A percentile compares a stretch with the other conserved stretches of the same genome.
Evolutionary conservation across 2,329 filamentous ascomycete species (phyloP).

Genomic region (Alternaria triticimaculans): DNA sequence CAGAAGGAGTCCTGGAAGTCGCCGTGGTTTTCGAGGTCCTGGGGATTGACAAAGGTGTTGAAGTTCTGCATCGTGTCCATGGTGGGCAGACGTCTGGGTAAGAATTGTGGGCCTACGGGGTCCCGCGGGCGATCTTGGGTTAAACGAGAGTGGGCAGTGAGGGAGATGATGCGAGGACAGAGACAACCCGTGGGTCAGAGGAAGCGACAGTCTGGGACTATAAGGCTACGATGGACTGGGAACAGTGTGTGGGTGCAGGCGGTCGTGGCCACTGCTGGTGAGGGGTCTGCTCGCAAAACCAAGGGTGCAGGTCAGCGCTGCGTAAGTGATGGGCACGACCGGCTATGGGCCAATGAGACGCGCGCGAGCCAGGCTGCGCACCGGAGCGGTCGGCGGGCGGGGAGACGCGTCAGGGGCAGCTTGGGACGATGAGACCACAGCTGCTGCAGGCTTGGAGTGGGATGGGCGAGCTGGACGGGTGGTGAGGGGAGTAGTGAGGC

Average conservation of each 20-base stretch:
- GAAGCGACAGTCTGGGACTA: conserved; percentile 12
- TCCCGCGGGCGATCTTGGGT: conserved; percentile 11
- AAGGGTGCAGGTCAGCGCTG: conserved; percentile 15
- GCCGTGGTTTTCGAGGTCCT: conserved; percentile 20
- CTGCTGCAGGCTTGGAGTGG: conserved; percentile 6
- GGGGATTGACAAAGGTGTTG: conserved; percentile 27
- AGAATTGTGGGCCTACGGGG: conserved; percentile 9
- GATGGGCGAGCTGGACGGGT: conserved; percentile 1
- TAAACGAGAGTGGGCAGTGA: conserved; percentile 14
- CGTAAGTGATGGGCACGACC: conserved; percentile 13
- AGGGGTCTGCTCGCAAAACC: conserved; percentile 15
- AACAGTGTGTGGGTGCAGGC: conserved; percentile 4
- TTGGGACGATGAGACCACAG: not conserved
- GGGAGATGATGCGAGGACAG: conserved; percentile 8
- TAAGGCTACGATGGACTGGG: conserved; percentile 3
- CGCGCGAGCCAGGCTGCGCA: conserved; percentile 13
- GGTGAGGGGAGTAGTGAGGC: conserved; percentile 1
- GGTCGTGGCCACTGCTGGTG: conserved; percentile 17
- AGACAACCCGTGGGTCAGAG: conserved; percentile 5
- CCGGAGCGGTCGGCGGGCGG: conserved; percentile 17
- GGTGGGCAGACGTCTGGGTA: conserved; percentile 7
- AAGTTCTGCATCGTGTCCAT: conserved; percentile 29
- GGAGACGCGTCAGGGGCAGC: conserved; percentile 14
- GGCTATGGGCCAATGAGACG: conserved; percentile 15
- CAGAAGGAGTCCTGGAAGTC: conserved; percentile 25